Evolutionary conservation across 2,329 filamentous ascomycete species (phyloP).

Genomic region (Ceratocystis destructans): DNA sequence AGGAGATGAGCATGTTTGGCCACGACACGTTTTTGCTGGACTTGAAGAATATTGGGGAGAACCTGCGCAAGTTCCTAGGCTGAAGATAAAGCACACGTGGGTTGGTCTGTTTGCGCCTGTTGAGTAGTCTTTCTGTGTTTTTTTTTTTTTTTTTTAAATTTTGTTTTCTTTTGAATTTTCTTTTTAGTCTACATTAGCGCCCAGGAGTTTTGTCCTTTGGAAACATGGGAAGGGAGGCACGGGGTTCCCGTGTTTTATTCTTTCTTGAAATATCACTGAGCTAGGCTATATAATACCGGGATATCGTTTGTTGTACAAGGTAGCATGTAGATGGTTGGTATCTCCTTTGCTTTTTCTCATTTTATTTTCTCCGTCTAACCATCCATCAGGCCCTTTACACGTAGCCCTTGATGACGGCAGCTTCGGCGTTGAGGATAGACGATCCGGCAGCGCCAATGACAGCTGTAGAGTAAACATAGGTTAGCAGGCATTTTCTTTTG

Average conservation of each 20-base stretch:
- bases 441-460: conserved; percentile 94
- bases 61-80: conserved; percentile 62
- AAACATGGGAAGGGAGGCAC: no score
- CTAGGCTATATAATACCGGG: neutral
- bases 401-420: conserved; percentile 78
- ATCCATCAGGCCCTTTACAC: conserved; percentile 34
- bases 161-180: neutral
- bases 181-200: neutral
- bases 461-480: conserved; percentile 35
- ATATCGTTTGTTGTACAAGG: neutral
- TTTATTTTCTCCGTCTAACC: neutral
- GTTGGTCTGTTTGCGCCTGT: neutral
- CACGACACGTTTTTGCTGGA: conserved; percentile 95
- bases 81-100: conserved; percentile 26
- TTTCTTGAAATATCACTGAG: neutral
- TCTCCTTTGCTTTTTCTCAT: neutral
- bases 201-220: no score
- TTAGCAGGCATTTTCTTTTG: conserved; percentile 25
- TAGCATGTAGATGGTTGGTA: neutral
- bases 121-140: neutral
- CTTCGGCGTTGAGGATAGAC: conserved; percentile 87
- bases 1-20: conserved; percentile 88
- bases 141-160: no score
- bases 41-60: conserved; percentile 79
- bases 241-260: neutral